Base-by-base conservation (phyloP, 306 rosid genomes). In the Cicer pinnatifidum region DNA sequence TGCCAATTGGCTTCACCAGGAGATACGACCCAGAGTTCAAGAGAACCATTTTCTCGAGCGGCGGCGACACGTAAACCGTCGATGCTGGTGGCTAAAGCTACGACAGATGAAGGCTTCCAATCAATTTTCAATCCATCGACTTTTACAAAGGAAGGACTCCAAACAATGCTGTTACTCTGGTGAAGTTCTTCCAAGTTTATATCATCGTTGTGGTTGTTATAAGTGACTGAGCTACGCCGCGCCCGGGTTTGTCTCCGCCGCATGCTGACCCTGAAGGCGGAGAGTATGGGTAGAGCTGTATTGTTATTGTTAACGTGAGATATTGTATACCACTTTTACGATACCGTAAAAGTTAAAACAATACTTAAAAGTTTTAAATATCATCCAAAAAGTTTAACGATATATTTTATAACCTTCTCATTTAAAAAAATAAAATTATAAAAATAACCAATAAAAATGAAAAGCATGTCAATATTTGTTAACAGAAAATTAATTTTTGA, bases 1-100 rank as follows among this genome's bases (percentile, higher is more conserved):
- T 93, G 98, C 98, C 98, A 93, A 23, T 97, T 96, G 3, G 85
- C 91, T 56, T 96, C 81, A 38, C 96, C 94, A 5, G 98, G 94
- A 63, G 97, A 93, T 19, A 93, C 98, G 9, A 91, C 91, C 98
- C 98, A 93, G 80, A 93, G 77, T 84, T 93, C 98, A 1, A 93
- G 75, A 5, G 98, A 89, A 16, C 91, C 97, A 28, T 93, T 97
- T 71, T 87, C 89, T 9, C 97, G 97, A 44, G 94, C 96, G 0
- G 92, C 98, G 44, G 98, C 98, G 4, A 93, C 92, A 57, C 88
- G 92, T 9, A 83, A 75, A 57, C 91, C 92, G 70, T 93, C 94
- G 75, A 85, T 62, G 71, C 96, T 93, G 63, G 97, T 85, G 75
- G 98, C 97, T 45, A 93, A 68, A 50, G 98, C 88, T 0, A 85